phyloP scores from a whole-genome alignment of 202 grass and related monocot species.

The Zoysia matrella region DNA sequence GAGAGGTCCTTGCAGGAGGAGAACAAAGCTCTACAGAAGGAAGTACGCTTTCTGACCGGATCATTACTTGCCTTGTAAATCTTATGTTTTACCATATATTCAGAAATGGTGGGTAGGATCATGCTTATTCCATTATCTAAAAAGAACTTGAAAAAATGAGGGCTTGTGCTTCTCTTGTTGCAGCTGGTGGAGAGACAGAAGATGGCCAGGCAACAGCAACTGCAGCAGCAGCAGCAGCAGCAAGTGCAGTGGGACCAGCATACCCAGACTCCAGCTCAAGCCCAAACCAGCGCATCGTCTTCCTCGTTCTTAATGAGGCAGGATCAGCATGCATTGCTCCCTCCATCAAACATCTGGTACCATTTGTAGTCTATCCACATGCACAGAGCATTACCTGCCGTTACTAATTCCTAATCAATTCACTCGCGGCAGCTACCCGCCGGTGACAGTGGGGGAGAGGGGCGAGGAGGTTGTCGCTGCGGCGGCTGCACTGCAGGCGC shows the following conservation, averaged over 20 bases:
- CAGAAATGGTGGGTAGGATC: not conserved
- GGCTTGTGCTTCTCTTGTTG: constrained; percentile 18
- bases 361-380: too few species aligned
- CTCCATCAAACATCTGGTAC: constrained; percentile 43
- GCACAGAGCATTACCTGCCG: too few species aligned
- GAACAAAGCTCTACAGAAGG: constrained; percentile 72
- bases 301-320: constrained; percentile 55
- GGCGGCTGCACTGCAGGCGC: not conserved
- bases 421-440: not conserved
- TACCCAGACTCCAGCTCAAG: constrained; percentile 27
- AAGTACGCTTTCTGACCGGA: constrained; percentile 47
- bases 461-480: not conserved
- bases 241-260: constrained; percentile 50
- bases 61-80: not conserved
- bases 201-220: not conserved
- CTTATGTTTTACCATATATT: not conserved
- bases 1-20: constrained; percentile 70
- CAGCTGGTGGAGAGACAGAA: constrained; percentile 68
- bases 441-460: constrained; percentile 41
- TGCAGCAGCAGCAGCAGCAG: constrained; percentile 14
- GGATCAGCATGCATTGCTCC: constrained; percentile 39
- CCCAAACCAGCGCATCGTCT: constrained; percentile 48
- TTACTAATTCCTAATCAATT: too few species aligned
- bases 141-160: not conserved
- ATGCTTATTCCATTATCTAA: not conserved